Base-by-base conservation (phyloP, 2,329 filamentous ascomycete genomes). In the Sporothrix brasiliensis region DNA sequence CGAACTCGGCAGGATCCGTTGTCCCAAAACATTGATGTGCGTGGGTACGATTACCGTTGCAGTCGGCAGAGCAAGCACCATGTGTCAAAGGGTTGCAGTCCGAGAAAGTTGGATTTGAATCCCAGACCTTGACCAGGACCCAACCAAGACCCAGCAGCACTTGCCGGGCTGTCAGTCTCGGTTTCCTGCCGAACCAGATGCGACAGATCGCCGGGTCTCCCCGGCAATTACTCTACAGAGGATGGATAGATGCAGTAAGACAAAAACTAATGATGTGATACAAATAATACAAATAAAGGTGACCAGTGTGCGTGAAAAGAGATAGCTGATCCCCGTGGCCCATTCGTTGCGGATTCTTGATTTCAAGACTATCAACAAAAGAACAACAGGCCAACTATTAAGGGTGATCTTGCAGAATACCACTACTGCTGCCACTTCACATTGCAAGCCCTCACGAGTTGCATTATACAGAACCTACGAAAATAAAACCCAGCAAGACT, bases 131-230 rank as follows among this genome's bases (percentile, higher is more conserved):
- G n/a, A 41, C 58, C 58, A 27, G 24, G 61, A 65, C 27, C 44
- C 7, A 4, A 53, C 19, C 21, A 27, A 21, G 50, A 44, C n/a
- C 34, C 63, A 66, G 50, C 3, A 50, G 24, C 24, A 44, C n/a
- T 47, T 34, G 39, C 5, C 10, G 34, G 10, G 21, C 24, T 68
- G 67, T 60, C 67, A 68, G 34, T 60, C 39, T 68, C 67, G 67
- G 67, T 41, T 68, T 49, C 41, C 19, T 68, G 54, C 67, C 67
- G 67, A 68, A 24, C 67, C 67, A 68, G 27, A 60, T 21, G 24
- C 24, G 44, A 56, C 16, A 11, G 67, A 68, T 60, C 67, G 53
- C 53, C 27, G 67, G 53, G 54, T 21, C 21, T 47, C 34, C 66
- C 65, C 63, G 39, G 66, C n/a, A 68, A 58, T 56, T 39, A n/a